Percentiles rank a stretch among this genome's conserved stretches.
These are phyloP conservation scores for Cercospora sojina DNA, from an alignment of 2,329 filamentous ascomycete species.

Conservation along the genomic window DNA sequence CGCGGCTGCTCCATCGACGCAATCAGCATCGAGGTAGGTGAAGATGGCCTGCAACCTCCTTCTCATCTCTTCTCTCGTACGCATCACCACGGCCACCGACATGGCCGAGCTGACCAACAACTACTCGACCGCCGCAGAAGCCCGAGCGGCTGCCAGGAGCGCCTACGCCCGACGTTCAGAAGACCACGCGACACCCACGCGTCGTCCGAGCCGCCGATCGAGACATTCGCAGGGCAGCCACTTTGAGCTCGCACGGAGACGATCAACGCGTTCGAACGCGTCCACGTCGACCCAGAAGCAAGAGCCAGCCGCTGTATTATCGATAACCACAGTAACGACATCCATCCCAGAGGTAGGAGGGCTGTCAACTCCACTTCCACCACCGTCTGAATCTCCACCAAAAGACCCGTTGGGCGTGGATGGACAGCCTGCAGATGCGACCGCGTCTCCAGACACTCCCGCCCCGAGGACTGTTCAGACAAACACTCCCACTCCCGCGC, in stretches of 20 bases:
- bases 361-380: background rate
- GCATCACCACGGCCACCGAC: background rate
- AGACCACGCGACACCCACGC: conserved; percentile 6
- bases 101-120: conserved; percentile 4
- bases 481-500: conserved; percentile 36
- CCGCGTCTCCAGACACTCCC: background rate
- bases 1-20: background rate
- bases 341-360: background rate
- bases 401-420: background rate
- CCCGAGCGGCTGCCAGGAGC: conserved; percentile 6
- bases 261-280: conserved; percentile 3
- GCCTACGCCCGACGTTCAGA: conserved; percentile 7
- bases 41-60: background rate
- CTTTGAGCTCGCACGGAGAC: conserved; percentile 5
- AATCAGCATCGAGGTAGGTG: conserved; percentile 3
- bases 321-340: background rate
- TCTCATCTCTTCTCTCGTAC: background rate
- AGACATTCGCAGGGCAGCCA: conserved; percentile 9
- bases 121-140: conserved; percentile 1
- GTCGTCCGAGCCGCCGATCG: conserved; percentile 8
- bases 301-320: background rate
- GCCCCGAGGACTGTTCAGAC: background rate
- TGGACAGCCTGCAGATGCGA: background rate
- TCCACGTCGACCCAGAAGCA: conserved; percentile 6
- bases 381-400: background rate